A percentile compares a stretch with the other conserved stretches of the same genome.
phyloP scores from a whole-genome alignment of 176 grass and related monocot species.

The bread wheat (Triticum aestivum) region DNA sequence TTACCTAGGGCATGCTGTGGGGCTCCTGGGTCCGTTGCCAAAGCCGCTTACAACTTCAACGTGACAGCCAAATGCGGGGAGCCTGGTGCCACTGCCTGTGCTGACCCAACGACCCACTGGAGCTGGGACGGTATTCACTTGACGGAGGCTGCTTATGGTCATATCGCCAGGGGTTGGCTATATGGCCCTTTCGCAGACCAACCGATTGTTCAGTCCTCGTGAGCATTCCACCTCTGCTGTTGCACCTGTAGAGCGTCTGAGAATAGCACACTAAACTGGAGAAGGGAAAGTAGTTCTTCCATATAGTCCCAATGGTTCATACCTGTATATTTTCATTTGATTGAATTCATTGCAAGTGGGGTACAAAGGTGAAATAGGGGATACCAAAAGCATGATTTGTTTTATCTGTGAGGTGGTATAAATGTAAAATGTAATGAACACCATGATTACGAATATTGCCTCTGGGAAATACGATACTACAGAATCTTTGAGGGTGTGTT shows the following conservation, averaged over 20 bases:
- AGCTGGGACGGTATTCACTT: conserved; percentile 74
- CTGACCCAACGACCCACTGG: conserved; percentile 48
- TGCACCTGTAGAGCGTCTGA: conserved; percentile 39
- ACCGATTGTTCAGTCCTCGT: conserved; percentile 51
- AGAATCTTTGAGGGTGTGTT: neutral
- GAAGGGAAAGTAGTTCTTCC: conserved; percentile 53
- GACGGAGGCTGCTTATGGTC: conserved; percentile 57
- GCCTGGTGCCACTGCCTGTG: conserved; percentile 43
- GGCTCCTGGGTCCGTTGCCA: conserved; percentile 34
- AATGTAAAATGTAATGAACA: conserved; percentile 46
- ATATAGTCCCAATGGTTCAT: conserved; percentile 40
- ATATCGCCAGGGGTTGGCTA: conserved; percentile 63
- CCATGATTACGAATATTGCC: conserved; percentile 30
- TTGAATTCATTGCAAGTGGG: conserved; percentile 48
- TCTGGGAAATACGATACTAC: conserved; percentile 38
- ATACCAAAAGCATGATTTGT: conserved; percentile 36
- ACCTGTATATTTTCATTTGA: conserved; percentile 55
- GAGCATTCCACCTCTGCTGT: conserved; percentile 9
- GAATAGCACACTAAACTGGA: conserved; percentile 38
- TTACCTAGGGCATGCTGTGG: conserved; percentile 50
- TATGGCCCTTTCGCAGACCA: conserved; percentile 53
- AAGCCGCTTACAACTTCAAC: conserved; percentile 59
- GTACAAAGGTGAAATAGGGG: conserved; percentile 53
- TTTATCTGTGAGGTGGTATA: conserved; percentile 43
- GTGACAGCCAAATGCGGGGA: conserved; percentile 41